These are phyloP conservation scores for Candida chilensis DNA, from an alignment of 805 yeast species.

Conservation along the genomic window DNA sequence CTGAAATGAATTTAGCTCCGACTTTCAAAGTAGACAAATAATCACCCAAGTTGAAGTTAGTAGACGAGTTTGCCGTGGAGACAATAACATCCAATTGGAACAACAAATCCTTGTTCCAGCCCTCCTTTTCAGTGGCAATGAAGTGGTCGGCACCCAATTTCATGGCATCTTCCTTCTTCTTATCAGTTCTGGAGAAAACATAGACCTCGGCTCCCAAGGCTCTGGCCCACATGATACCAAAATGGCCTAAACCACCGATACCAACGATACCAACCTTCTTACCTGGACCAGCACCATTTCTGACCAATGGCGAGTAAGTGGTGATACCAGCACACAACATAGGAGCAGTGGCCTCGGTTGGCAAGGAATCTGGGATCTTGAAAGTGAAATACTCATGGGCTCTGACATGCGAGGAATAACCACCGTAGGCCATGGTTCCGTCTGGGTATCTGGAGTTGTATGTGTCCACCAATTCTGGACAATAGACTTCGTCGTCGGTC, in stretches of 20 bases:
- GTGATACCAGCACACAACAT: constrained; percentile 75
- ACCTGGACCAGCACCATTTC: constrained; percentile 31
- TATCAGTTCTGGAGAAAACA: constrained; percentile 42
- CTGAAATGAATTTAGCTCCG: constrained; percentile 1
- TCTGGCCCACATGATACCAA: constrained; percentile 49
- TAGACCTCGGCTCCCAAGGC: constrained; percentile 58
- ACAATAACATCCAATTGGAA: constrained; percentile 13
- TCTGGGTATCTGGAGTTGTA: constrained; percentile 18
- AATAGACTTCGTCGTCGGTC: constrained; percentile 36
- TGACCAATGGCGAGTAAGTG: constrained; percentile 55
- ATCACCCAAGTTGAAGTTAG: constrained; percentile 13
- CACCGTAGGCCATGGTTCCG: constrained; percentile 42
- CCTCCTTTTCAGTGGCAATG: constrained; percentile 35
- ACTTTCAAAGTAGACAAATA: not conserved
- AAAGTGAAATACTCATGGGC: constrained; percentile 55
- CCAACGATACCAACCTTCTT: constrained; percentile 52
- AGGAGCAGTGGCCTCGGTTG: constrained; percentile 55
- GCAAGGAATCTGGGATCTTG: constrained; percentile 49
- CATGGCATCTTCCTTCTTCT: constrained; percentile 42
- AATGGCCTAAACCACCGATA: constrained; percentile 62
- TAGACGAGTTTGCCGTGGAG: constrained; percentile 29
- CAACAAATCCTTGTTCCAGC: constrained; percentile 10
- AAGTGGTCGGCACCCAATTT: constrained; percentile 48
- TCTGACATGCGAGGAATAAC: constrained; percentile 59
- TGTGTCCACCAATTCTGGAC: constrained; percentile 22